A percentile compares a stretch with the other conserved stretches of the same genome.
phyloP scores from a whole-genome alignment of 805 yeast species.

The Wickerhamiella galacta region DNA sequence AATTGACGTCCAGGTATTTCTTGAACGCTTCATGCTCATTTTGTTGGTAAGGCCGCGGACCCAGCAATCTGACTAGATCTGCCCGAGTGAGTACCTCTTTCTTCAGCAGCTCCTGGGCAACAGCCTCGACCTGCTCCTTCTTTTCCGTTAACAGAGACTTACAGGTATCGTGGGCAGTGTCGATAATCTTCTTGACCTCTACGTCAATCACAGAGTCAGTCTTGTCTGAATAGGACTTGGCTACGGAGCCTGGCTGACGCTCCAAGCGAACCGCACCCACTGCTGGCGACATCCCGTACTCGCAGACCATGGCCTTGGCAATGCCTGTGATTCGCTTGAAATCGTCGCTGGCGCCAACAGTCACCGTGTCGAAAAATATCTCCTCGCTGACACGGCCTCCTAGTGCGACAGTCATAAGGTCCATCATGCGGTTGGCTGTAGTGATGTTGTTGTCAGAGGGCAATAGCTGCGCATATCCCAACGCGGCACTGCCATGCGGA shows the following conservation, averaged over 20 bases:
- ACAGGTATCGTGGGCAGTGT: slow-evolving; percentile 49
- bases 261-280: slow-evolving; percentile 53
- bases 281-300: slow-evolving; percentile 72
- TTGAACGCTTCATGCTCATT: slow-evolving; percentile 70
- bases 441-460: slow-evolving; percentile 79
- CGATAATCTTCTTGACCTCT: slow-evolving; percentile 52
- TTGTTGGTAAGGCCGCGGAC: slow-evolving; percentile 64
- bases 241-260: slow-evolving; percentile 30
- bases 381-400: slow-evolving; percentile 92
- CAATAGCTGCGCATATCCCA: slow-evolving; percentile 90
- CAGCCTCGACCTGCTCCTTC: slow-evolving; percentile 42
- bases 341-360: slow-evolving; percentile 86
- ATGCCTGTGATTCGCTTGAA: slow-evolving; percentile 79
- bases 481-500: slow-evolving; percentile 87
- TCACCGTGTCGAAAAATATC: slow-evolving; percentile 68
- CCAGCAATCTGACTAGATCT: slow-evolving; percentile 61
- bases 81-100: slow-evolving; percentile 72
- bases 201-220: slow-evolving; percentile 51
- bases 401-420: slow-evolving; percentile 84
- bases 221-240: slow-evolving; percentile 54
- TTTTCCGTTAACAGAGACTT: slow-evolving; percentile 39
- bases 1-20: slow-evolving; percentile 45
- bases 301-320: slow-evolving; percentile 80
- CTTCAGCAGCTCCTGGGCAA: slow-evolving; percentile 52
- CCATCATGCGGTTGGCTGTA: slow-evolving; percentile 56